phyloP scores from a whole-genome alignment of 768 basidiomycete genomes.

The Boletus eberwhitei region DNA sequence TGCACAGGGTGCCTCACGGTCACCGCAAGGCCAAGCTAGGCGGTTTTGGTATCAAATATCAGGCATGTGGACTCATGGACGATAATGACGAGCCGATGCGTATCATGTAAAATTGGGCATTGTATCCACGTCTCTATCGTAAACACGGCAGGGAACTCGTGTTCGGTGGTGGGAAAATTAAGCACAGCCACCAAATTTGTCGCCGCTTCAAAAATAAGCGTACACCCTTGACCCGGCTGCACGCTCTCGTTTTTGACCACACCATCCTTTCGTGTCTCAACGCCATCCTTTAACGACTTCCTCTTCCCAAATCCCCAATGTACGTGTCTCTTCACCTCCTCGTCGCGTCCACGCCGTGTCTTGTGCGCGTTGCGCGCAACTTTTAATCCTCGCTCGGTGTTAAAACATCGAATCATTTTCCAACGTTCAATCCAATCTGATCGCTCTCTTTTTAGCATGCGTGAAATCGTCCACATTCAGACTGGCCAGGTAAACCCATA shows the following conservation, averaged over 20 bases:
- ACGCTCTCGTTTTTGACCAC: constrained; percentile 34
- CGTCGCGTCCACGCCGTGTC: constrained; percentile 23
- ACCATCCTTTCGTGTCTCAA: constrained; percentile 33
- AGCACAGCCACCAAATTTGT: constrained; percentile 26
- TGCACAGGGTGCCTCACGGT: constrained; percentile 5
- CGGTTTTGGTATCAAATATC: neutral
- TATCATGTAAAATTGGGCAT: neutral
- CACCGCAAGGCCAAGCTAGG: neutral
- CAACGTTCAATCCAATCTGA: constrained; percentile 21
- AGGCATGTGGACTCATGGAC: neutral
- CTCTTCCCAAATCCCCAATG: constrained; percentile 22
- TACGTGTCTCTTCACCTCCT: constrained; percentile 28
- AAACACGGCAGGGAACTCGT: constrained; percentile 3
- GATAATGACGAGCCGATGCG: too few relatives aligned
- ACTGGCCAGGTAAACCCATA: constrained; percentile 81
- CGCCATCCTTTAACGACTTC: constrained; percentile 31
- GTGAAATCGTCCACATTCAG: constrained; percentile 99
- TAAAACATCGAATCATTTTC: constrained; percentile 14
- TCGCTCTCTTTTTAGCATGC: constrained; percentile 62
- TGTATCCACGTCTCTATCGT: constrained; percentile 3
- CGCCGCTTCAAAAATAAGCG: constrained; percentile 38
- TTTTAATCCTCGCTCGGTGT: constrained; percentile 17
- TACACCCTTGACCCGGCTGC: constrained; percentile 37
- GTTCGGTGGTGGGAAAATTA: constrained; percentile 16
- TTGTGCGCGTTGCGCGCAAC: constrained; percentile 28